phyloP scores from a whole-genome alignment of 2,329 filamentous ascomycete genomes.

The Bipolaris zeicola region DNA sequence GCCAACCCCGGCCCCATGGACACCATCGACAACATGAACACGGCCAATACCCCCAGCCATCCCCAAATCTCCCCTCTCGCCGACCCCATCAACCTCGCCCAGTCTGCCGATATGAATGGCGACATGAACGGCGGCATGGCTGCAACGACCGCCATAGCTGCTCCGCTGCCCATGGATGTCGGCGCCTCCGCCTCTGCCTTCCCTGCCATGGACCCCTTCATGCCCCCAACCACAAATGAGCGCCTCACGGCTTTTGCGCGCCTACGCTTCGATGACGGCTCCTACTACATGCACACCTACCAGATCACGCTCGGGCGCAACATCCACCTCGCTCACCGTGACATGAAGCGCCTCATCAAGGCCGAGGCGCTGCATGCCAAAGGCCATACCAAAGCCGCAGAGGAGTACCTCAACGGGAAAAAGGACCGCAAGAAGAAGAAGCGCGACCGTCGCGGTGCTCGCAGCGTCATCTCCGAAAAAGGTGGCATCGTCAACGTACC shows the following conservation, averaged over 20 bases:
- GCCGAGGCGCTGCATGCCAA: slow-evolving; percentile 34
- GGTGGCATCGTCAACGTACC: slow-evolving; percentile 64
- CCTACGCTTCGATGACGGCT: slow-evolving; percentile 74
- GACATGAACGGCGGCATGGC: slow-evolving; percentile 3
- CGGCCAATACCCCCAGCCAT: slow-evolving; percentile 7
- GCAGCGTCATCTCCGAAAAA: slow-evolving; percentile 68
- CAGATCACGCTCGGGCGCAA: slow-evolving; percentile 75
- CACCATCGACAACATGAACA: background rate
- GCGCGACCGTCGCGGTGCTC: slow-evolving; percentile 60
- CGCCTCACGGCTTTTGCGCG: slow-evolving; percentile 66
- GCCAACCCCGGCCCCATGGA: slow-evolving; percentile 12
- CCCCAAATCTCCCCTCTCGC: slow-evolving; percentile 23
- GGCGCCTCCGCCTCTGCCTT: slow-evolving; percentile 9
- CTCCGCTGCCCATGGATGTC: slow-evolving; percentile 14
- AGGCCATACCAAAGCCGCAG: slow-evolving; percentile 34
- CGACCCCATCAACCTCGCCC: slow-evolving; percentile 29
- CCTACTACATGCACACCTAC: slow-evolving; percentile 79
- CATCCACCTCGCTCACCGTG: slow-evolving; percentile 54
- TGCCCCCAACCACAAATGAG: slow-evolving; percentile 30
- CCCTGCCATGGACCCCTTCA: slow-evolving; percentile 21
- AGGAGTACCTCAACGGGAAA: slow-evolving; percentile 25
- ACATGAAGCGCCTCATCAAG: slow-evolving; percentile 56
- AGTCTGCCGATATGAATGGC: slow-evolving; percentile 12
- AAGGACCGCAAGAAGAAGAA: slow-evolving; percentile 54
- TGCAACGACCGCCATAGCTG: background rate